These are phyloP conservation scores for Hyaloraphidium curvatum DNA, from an alignment of 192 early-diverging fungal genomes.

Conservation along the genomic window DNA sequence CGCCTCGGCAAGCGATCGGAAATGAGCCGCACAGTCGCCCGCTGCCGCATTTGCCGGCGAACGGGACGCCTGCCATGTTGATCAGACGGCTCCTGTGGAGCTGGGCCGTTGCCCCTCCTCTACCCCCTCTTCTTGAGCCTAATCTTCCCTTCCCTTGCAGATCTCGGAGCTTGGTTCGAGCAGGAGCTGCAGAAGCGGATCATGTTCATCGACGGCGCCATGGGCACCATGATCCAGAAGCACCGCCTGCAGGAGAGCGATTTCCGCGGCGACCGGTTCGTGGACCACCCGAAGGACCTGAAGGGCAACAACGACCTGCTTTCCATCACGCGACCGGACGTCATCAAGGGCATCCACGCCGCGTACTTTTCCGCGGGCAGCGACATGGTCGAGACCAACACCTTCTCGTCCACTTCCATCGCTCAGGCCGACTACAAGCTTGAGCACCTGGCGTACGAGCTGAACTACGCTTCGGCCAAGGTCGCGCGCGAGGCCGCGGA, in stretches of 20 bases:
- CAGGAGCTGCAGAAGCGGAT: constrained; percentile 61
- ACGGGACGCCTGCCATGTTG: too few species aligned
- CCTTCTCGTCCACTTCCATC: constrained; percentile 81
- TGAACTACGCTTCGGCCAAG: constrained; percentile 77
- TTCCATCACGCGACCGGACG: constrained; percentile 73
- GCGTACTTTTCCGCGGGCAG: constrained; percentile 78
- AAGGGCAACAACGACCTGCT: constrained; percentile 94
- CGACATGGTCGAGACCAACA: constrained; percentile 92
- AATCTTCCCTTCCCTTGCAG: too few species aligned
- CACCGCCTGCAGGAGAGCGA: constrained; percentile 62
- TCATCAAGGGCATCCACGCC: constrained; percentile 75
- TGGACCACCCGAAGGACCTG: constrained; percentile 60
- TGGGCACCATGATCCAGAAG: constrained; percentile 83
- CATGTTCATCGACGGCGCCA: constrained; percentile 94
- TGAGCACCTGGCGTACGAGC: constrained; percentile 69
- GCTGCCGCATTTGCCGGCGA: too few species aligned
- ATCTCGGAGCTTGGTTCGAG: constrained; percentile 44
- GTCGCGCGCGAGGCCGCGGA: constrained; percentile 69
- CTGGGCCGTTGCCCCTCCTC: too few species aligned
- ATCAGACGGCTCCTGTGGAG: too few species aligned
- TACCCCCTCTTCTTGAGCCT: too few species aligned
- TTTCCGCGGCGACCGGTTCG: constrained; percentile 73
- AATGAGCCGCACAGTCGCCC: too few species aligned
- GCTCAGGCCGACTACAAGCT: constrained; percentile 82
- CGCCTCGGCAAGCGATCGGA: too few species aligned